These are phyloP conservation scores for Bolboschoenoplectus hybrid DNA, from an alignment of 202 grass and related monocot species.

Conservation along the genomic window DNA sequence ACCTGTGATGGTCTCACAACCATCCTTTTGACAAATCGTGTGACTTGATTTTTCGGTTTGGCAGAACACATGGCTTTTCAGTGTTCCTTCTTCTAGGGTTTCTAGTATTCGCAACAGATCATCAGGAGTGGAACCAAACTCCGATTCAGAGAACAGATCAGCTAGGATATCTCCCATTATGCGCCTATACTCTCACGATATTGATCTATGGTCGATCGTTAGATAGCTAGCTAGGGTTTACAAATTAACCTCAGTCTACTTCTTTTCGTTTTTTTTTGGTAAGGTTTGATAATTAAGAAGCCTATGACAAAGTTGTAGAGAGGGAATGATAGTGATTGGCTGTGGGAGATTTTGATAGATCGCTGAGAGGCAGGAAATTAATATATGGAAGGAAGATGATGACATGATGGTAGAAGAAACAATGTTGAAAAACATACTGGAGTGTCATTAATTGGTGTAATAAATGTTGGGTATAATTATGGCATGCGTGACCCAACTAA, in stretches of 20 bases:
- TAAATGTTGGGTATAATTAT: slow-evolving; percentile 28
- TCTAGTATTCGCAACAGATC: slow-evolving; percentile 72
- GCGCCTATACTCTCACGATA: background rate
- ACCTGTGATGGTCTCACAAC: background rate
- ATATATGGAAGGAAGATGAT: slow-evolving; percentile 28
- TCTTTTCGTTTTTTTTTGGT: background rate
- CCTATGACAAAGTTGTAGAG: background rate
- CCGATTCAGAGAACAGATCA: slow-evolving; percentile 23
- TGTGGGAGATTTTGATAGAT: background rate
- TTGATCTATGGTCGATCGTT: background rate
- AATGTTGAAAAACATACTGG: slow-evolving; percentile 22
- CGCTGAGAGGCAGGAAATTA: slow-evolving; percentile 11
- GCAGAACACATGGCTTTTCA: background rate
- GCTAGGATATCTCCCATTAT: slow-evolving; percentile 38
- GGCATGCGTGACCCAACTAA: slow-evolving; percentile 22
- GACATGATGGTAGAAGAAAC: background rate
- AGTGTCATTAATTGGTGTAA: slow-evolving; percentile 29
- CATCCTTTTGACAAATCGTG: slow-evolving; percentile 27
- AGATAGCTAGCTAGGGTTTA: slow-evolving; percentile 8
- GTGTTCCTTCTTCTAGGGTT: slow-evolving; percentile 53
- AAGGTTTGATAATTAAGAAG: background rate
- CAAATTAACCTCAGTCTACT: background rate
- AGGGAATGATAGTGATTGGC: background rate
- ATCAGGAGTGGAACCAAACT: slow-evolving; percentile 31
- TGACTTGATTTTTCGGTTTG: background rate